Base-by-base conservation (phyloP, 2,329 filamentous ascomycete genomes). In the Trichoderma afroharzianum region DNA sequence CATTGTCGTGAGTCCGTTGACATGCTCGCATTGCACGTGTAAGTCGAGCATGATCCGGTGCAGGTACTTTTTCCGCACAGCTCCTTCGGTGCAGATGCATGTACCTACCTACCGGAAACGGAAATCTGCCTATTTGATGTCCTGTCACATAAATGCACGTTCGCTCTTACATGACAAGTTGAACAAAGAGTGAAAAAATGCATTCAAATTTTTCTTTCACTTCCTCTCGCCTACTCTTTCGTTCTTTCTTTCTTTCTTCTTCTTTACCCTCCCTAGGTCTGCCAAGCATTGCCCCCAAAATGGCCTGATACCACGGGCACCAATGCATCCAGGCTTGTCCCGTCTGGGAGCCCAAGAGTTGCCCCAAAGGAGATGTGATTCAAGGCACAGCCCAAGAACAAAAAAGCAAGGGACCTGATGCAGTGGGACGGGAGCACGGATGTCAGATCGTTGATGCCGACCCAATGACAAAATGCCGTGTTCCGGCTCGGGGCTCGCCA, bases 401-500 rank as follows among this genome's bases (percentile, higher is more conserved):
- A 63, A 21, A 50, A 32, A 43, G 39, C 8, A 26, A 58, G 43
- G 58, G 28, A 43, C n/a, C 57, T 36, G 39, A 61, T 62, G 66
- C 66, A 62, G 66, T 69, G 66, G 66, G 66, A 69, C 66, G 57
- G 57, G 9, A 62, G 18, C 57, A 62, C 33, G 66, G 28, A 61
- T 69, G 66, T 62, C 55, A 62, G 66, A 69, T 69, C 43, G 26
- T 61, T 21, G 21, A 53, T 53, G 28, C 57, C 66, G 66, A 33
- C 57, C 66, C 66, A 69, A 69, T 69, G 66, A 28, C n/a, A 30
- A 32, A 68, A 61, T 62, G 55, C 57, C 66, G n/a, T 53, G 39
- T 69, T 50, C 66, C 66, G 57, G 55, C 57, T 33, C 21, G 39
- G 39, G 39, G 30, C 57, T 69, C 55, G 57, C 55, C 14, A 69